Percentiles rank a stretch among this genome's conserved stretches.
phyloP scores from a whole-genome alignment of 108 stramenopile species.

The Schizochytrium sp. region DNA sequence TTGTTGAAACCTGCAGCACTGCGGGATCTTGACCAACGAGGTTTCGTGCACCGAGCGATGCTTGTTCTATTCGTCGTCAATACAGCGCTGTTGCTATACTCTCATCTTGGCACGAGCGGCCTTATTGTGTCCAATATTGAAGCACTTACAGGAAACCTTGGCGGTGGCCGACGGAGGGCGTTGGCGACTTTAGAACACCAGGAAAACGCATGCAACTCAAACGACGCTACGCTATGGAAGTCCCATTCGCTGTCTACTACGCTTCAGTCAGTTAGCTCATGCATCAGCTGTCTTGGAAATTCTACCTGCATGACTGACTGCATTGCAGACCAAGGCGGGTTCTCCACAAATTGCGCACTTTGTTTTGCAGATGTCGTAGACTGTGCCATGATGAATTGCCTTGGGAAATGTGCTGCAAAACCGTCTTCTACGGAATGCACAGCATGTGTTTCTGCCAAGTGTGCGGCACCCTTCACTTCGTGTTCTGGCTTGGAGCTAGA shows the following conservation, averaged over 20 bases:
- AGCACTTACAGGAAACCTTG: not conserved
- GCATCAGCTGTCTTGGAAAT: not conserved
- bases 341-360: not conserved
- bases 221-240: not conserved
- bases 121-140: not conserved
- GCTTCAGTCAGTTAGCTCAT: not conserved
- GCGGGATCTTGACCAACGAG: too few species aligned
- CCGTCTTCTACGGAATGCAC: not conserved
- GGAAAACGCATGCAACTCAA: not conserved
- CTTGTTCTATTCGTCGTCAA: not conserved
- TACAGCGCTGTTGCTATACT: not conserved
- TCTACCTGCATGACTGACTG: not conserved
- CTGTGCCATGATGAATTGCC: not conserved
- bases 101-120: constrained; percentile 32
- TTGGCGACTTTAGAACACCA: too few species aligned
- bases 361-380: constrained; percentile 19
- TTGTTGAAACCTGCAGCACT: too few species aligned
- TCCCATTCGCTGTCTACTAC: not conserved
- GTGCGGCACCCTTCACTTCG: not conserved
- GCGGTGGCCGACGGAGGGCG: not conserved
- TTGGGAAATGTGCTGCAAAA: not conserved
- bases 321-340: not conserved
- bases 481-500: not conserved
- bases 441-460: not conserved
- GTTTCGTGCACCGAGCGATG: not conserved